Base-by-base conservation (phyloP, 495 filamentous ascomycete genomes). In the Penicillium pulvis region DNA sequence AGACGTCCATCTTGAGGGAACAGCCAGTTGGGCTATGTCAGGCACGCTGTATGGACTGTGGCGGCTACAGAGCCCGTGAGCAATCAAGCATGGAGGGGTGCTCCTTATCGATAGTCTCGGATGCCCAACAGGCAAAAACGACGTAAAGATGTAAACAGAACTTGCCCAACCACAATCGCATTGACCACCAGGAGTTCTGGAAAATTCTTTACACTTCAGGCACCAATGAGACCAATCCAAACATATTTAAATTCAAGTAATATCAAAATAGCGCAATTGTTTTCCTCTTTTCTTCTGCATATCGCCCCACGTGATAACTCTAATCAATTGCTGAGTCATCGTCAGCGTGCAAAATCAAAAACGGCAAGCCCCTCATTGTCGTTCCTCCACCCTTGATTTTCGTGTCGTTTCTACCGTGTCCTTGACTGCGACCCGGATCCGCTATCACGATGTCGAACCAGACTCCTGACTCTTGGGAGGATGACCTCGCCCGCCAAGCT, bases 401-500 rank as follows among this genome's bases (percentile, higher is more conserved):
- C 47, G 60, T 58, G 56, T 58, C 68, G 60, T 59, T 61, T 67
- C 47, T 48, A 55, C 59, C 57, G 62, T 67, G 57, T 69, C 56
- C 56, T 59, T 75, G 59, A 56, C 63, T 72, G 58, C 55, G 53
- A 60, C 46, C 57, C 51, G 61, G 54, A 65, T 62, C 51, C 45
- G 55, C 39, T 59, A 42, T 48, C 73, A 86, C 68, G 62, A 96
- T 97, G 93, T 88, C 93, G 51, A 82, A 81, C 66, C 83, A 90
- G 58, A 79, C 80, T 39, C 87, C 91, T 47, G 91, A 96, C 59
- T 93, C 90, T 19, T 98, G 94, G 94, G 94, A 98, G 78, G 91
- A 98, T 64, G 94, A 96, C 58, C 87, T 92, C 69, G 86, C 91
- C 39, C 88, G 85, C 48, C 90, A 96, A 78, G 90, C 96, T 53